Evolutionary conservation across 1,139 yeast species (phyloP), one percentile per base, ranked within the genome.

Genomic region (Suhomyces choctaworum): DNA sequence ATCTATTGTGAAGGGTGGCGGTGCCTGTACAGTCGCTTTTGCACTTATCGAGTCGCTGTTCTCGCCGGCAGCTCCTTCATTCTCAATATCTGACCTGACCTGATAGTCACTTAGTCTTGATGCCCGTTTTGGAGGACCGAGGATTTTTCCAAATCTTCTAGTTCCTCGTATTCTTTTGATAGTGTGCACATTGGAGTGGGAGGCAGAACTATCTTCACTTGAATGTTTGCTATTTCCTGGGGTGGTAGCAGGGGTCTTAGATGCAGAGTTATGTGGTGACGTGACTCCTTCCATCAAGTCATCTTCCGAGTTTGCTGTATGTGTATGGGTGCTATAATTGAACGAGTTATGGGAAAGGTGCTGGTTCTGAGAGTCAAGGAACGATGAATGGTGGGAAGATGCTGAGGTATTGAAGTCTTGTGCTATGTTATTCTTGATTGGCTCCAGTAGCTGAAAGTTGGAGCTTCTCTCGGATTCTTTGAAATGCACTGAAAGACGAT

Each of bases 121-220:
- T 3, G 66, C 66, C 26, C 73, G 48, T 44, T 64, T 58, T 1
- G 73, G 73, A 4, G 70, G 71, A 0, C 75, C 76, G 33, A 70
- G 46, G 7, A 56, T 41, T 41, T 55, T 60, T 5, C 70, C 68
- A 37, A 66, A 63, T 34, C 67, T 45, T 41, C 70, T 48, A 2
- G 62, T 51, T 2, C 70, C 62, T 27, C 63, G 43, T 36, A 52
- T 50, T 33, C 60, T 44, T 44, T 60, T 60, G 11, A 60, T 39
- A 11, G 57, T 43, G 28, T 48, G 54, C n/a, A 45, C 42, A 19
- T 42, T 29, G 7, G 37, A 29, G 4, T 21, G n/a, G 4, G 30
- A 25, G 4, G 27, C n/a, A n/a, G 29, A 22, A 7, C 27, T 15
- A 4, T 31, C 34, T 2, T 31, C 36, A 11, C 22, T 25, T 8